Percentiles rank a stretch among this genome's conserved stretches.
Conservation (phyloP, 768 basidiomycete genomes). For the Termitomyces sp. region DNA sequence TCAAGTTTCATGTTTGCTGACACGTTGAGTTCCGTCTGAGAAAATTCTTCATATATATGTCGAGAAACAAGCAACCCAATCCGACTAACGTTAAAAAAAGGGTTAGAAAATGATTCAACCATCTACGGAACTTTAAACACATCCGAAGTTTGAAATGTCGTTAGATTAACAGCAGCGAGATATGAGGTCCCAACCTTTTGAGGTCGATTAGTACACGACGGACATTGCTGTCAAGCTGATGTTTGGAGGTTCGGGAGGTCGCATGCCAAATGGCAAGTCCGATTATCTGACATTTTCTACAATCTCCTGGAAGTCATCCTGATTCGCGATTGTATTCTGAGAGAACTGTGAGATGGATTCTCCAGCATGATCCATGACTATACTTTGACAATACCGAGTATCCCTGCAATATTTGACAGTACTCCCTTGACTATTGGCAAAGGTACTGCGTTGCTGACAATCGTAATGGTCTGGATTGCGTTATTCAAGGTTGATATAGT, state of each 20-base stretch:
- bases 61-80: no score
- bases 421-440: not conserved
- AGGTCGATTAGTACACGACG: no score
- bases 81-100: no score
- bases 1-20: no score
- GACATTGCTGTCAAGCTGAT: not conserved
- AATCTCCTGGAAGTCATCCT: not conserved
- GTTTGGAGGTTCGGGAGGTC: not conserved
- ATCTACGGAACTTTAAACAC: no score
- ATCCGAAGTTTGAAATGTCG: no score
- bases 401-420: not conserved
- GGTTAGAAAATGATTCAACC: no score
- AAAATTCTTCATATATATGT: no score
- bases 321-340: constrained; percentile 5
- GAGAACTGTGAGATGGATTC: not conserved
- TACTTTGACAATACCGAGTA: constrained; percentile 6
- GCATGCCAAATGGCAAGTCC: constrained; percentile 4
- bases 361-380: not conserved
- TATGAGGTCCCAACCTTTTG: no score
- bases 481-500: constrained; percentile 2
- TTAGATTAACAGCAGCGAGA: no score
- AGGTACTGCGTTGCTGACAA: not conserved
- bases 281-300: constrained; percentile 2
- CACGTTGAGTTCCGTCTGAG: no score
- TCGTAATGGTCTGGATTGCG: not conserved